These are phyloP conservation scores for Incumbomyces lentus DNA, from an alignment of 2,329 filamentous ascomycete species.

Conservation along the genomic window DNA sequence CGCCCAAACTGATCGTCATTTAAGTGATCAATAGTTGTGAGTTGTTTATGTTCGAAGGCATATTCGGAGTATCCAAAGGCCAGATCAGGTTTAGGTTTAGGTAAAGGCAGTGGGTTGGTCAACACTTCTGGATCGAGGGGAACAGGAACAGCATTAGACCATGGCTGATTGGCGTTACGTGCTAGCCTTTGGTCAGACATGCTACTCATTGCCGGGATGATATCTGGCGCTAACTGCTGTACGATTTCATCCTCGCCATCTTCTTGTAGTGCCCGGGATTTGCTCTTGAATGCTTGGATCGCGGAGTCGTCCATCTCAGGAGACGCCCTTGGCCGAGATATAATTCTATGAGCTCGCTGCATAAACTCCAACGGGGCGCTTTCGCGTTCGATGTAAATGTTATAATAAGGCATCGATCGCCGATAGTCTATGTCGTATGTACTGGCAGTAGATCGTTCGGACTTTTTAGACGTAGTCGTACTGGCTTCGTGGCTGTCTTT, in stretches of 20 bases:
- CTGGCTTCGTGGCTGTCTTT: no score
- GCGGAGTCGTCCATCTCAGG: no score
- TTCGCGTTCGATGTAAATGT: no score
- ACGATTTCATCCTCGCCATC: slow-evolving; percentile 6
- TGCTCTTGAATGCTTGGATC: background rate
- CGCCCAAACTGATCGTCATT: no score
- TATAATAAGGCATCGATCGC: no score
- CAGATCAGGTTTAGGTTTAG: slow-evolving; percentile 10
- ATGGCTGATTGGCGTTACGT: slow-evolving; percentile 5
- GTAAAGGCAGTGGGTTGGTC: slow-evolving; percentile 8
- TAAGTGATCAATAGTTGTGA: slow-evolving; percentile 10
- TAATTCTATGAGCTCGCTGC: no score
- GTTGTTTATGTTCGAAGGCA: slow-evolving; percentile 10
- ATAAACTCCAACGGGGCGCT: no score
- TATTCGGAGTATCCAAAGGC: slow-evolving; percentile 14
- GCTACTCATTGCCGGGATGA: slow-evolving; percentile 8
- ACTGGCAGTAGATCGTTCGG: no score
- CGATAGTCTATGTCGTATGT: no score
- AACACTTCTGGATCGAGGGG: slow-evolving; percentile 1
- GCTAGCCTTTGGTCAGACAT: background rate
- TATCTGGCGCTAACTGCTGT: slow-evolving; percentile 1
- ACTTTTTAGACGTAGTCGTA: no score
- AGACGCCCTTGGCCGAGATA: no score
- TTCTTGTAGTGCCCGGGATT: slow-evolving; percentile 1
- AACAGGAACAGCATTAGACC: slow-evolving; percentile 12